Evolutionary conservation across 179 eudicot species (phyloP), one percentile per base, ranked within the genome.

Genomic region (Pouteria campechiana): DNA sequence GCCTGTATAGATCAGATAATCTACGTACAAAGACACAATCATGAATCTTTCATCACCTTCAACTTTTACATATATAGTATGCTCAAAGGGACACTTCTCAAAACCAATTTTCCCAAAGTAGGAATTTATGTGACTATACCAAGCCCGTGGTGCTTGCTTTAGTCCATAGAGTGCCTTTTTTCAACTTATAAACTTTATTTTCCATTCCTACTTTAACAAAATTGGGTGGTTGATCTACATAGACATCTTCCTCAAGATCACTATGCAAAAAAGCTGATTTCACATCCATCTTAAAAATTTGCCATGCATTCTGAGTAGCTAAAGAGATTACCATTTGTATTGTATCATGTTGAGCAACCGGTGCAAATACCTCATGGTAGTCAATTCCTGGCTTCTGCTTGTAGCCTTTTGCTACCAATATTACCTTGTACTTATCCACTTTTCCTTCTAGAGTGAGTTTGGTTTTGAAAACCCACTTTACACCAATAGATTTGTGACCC

Each of bases 391-490:
- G 12, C 3, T 57, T 12, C 19, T 49, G 64, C 3, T 17, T 15
- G 28, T 50, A 58, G 0, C 64, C 51, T 20, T 55, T 58, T 5
- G 29, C 64, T 2, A 58, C 57, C 7, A 58, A 18, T 0, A 27
- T 12, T 17, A 45, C 64, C 12, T 58, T 58, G 57, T 25, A 28
- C 25, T 43, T 58, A 3, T 42, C 44, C 5, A 56, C 37, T 33
- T 58, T 45, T 0, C 57, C 64, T 24, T 17, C 1, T 13, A 35
- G 21, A 12, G 50, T 44, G 5, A 50, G 32, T 17, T 58, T 57
- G n/a, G 62, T 48, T 19, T 48, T 57, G 23, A 21, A 57, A n/a
- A 57, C 27, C 48, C 62, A 57, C n/a, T 57, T 57, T 1, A 57
- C 62, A 11, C 47, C 55, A 36, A 57, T 22, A 7, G 5, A 3